phyloP scores from a whole-genome alignment of 805 yeast genomes.

The Myxozyma kluyveri region DNA sequence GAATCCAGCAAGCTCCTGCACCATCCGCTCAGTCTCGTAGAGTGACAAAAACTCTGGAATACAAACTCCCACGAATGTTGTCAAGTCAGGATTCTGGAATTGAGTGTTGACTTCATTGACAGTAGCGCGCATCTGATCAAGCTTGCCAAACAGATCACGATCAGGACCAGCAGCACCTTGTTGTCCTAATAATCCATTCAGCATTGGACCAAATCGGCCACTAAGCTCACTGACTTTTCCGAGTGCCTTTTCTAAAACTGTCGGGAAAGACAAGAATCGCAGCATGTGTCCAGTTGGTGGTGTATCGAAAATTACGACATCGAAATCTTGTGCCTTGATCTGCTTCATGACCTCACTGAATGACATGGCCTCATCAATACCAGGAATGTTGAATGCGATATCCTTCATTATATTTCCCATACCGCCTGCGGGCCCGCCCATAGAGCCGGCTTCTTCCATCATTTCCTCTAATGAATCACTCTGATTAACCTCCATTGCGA shows the following conservation, averaged over 20 bases:
- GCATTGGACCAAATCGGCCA: conserved; percentile 85
- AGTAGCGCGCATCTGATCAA: conserved; percentile 73
- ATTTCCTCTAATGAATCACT: conserved; percentile 89
- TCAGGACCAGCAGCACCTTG: conserved; percentile 53
- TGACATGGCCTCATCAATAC: conserved; percentile 96
- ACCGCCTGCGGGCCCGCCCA: conserved; percentile 46
- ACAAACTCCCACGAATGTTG: conserved; percentile 92
- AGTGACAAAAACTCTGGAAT: conserved; percentile 93
- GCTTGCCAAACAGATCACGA: conserved; percentile 69
- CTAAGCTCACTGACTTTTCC: conserved; percentile 84
- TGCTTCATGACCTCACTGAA: conserved; percentile 98
- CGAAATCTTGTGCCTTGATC: conserved; percentile 73
- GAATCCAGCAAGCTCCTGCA: conserved; percentile 91
- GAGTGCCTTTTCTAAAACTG: conserved; percentile 82
- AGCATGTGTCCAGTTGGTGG: conserved; percentile 99
- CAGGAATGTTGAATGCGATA: conserved; percentile 92
- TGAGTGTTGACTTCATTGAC: conserved; percentile 89
- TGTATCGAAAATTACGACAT: conserved; percentile 95
- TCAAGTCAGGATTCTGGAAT: conserved; percentile 91
- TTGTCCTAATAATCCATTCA: conserved; percentile 56
- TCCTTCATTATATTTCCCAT: conserved; percentile 71
- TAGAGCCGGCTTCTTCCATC: conserved; percentile 50
- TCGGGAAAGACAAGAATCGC: conserved; percentile 90
- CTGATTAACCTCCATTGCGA: conserved; percentile 99
- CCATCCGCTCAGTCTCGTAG: conserved; percentile 96